Evolutionary conservation across 2,329 filamentous ascomycete genomes (phyloP), one percentile per base, ranked within the genome.

Genomic region (Pyrenophora seminiperda): DNA sequence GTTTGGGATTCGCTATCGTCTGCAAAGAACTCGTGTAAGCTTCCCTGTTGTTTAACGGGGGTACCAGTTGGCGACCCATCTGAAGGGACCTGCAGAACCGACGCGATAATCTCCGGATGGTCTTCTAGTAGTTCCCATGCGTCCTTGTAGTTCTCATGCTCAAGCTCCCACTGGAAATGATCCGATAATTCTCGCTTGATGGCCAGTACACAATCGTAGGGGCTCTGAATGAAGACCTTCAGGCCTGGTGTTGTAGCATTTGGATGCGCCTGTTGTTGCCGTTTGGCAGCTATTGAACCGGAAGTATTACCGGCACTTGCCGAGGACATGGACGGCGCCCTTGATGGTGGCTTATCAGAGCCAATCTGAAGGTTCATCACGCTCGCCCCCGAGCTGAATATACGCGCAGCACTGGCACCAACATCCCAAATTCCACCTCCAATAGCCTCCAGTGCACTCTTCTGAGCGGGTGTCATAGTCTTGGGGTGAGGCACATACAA

Each of bases 181-280:
- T 99, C 94, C 3, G 85, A 79, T 13, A 96, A 79, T 65, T 96
- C 92, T 60, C 94, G 82, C 68, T 92, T 92, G 2, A 94, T 90
- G 0, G 91, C 90, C 46, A 97, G 77, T n/a, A 97, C 88, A 64
- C 92, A 97, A 73, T 99, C 94, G 67, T 95, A 99, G 0, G 94
- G 94, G 63, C 91, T 97, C 65, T 96, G 91, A 32, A 99, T 90
- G 69, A 97, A 97, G 13, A 99, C 89, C 66, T 97, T 89, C 59
- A 87, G 78, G 5, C 86, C 86, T 30, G 81, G 77, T 7, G 80
- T 79, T 4, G 76, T 73, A 14, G 76, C 75, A 58, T 81, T 76
- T 38, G 77, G 79, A 57, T 81, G 78, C 11, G 72, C 67, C 30
- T 62, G 68, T n/a, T 53, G 42, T 38, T 58, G 59, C 30, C 66